Percentiles rank a stretch among this genome's conserved stretches.
phyloP scores from a whole-genome alignment of 2,329 filamentous ascomycete genomes.

The Acrocalymma vagum region DNA sequence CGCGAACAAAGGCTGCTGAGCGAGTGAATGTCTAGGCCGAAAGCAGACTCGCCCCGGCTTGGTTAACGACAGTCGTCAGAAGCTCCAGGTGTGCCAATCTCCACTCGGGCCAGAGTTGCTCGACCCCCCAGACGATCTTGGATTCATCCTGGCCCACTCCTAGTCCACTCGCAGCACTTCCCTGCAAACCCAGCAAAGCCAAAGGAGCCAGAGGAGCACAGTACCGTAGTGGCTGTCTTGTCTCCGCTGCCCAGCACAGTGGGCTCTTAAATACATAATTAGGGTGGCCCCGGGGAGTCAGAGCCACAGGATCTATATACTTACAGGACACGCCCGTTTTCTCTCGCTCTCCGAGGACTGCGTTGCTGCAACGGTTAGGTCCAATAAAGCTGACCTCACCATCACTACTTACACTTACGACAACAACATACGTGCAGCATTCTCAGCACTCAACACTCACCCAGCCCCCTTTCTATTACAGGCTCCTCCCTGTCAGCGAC shows the following conservation, averaged over 20 bases:
- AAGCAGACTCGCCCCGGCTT: conserved; percentile 19
- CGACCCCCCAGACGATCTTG: too few species aligned
- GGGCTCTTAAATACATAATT: conserved; percentile 38
- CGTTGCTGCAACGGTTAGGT: conserved; percentile 17
- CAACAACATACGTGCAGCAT: conserved; percentile 12
- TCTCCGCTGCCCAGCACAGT: conserved; percentile 38
- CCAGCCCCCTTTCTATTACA: neutral
- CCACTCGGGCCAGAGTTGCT: conserved; percentile 29
- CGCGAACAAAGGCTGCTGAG: conserved; percentile 33
- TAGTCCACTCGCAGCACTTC: conserved; percentile 12
- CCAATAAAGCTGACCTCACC: conserved; percentile 36
- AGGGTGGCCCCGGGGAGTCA: conserved; percentile 27
- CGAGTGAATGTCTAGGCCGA: conserved; percentile 28
- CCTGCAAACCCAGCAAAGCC: too few species aligned
- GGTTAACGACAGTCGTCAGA: conserved; percentile 14
- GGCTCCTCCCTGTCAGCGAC: neutral
- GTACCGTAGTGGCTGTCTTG: too few species aligned
- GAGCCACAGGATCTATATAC: too few species aligned
- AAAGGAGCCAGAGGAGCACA: too few species aligned
- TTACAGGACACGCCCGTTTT: conserved; percentile 18
- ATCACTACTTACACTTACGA: conserved; percentile 9
- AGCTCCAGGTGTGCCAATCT: conserved; percentile 23
- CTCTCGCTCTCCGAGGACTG: conserved; percentile 8
- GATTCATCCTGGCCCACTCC: conserved; percentile 31
- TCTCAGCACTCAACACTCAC: conserved; percentile 8